Percentiles rank a stretch among this genome's conserved stretches.
These are phyloP conservation scores for Cutaneotrichosporon sp. DNA, from an alignment of 1,284 basidiomycete genomes.

Conservation along the genomic window DNA sequence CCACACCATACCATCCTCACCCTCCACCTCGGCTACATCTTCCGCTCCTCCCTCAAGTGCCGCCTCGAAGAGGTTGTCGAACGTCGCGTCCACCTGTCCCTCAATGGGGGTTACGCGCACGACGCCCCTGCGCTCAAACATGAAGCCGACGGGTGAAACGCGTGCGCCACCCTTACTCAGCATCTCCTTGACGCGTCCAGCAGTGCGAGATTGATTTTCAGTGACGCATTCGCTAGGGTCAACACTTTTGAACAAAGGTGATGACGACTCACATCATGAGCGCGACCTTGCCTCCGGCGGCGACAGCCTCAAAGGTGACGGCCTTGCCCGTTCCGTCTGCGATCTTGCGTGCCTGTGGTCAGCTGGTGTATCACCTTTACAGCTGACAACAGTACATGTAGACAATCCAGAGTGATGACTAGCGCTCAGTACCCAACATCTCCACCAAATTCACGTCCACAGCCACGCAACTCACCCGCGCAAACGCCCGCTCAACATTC, in stretches of 20 bases:
- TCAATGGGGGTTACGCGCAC: slow-evolving; percentile 60
- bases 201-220: slow-evolving; percentile 70
- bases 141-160: slow-evolving; percentile 69
- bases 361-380: slow-evolving; percentile 1
- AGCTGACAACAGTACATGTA: too few relatives aligned
- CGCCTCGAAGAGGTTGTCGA: slow-evolving; percentile 51
- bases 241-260: background rate
- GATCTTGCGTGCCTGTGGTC: slow-evolving; percentile 31
- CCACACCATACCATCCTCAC: slow-evolving; percentile 33
- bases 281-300: slow-evolving; percentile 63
- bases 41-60: slow-evolving; percentile 54
- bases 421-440: too few relatives aligned
- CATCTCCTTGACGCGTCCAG: slow-evolving; percentile 64
- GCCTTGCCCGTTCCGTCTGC: slow-evolving; percentile 44
- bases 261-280: slow-evolving; percentile 65
- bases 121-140: slow-evolving; percentile 69
- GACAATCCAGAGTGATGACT: too few relatives aligned
- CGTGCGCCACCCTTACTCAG: slow-evolving; percentile 66
- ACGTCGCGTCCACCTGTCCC: slow-evolving; percentile 23
- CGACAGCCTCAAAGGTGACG: slow-evolving; percentile 69
- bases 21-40: slow-evolving; percentile 53
- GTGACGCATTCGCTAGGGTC: slow-evolving; percentile 68
- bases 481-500: slow-evolving; percentile 70
- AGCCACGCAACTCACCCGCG: slow-evolving; percentile 57
- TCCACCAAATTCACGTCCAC: background rate